These are phyloP conservation scores for Trichomonas vaginalis DNA, from an alignment of 208 protist genomes.

Conservation along the genomic window DNA sequence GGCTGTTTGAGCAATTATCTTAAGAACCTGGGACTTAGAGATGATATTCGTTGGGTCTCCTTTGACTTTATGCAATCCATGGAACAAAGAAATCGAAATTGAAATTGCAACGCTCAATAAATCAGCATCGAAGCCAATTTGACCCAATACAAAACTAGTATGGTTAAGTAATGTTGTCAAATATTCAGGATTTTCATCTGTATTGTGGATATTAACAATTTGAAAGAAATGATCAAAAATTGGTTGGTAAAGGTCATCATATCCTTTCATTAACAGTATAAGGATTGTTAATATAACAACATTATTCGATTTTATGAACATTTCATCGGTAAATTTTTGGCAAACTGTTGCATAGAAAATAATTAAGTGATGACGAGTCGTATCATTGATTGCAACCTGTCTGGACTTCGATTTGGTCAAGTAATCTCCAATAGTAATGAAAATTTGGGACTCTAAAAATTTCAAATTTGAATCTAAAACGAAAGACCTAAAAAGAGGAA, in stretches of 20 bases:
- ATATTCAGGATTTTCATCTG: neutral
- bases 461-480: neutral
- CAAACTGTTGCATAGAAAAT: neutral
- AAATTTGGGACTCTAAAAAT: neutral
- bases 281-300: neutral
- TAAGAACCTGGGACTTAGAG: neutral
- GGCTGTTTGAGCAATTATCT: neutral
- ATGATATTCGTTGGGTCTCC: neutral
- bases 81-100: neutral
- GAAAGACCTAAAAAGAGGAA: neutral
- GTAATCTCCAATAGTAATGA: neutral
- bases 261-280: neutral
- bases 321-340: neutral
- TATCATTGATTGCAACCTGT: neutral
- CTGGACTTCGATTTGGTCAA: neutral
- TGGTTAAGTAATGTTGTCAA: neutral
- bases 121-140: neutral
- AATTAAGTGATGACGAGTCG: neutral
- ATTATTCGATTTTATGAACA: neutral
- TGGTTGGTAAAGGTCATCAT: neutral
- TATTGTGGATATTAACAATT: neutral
- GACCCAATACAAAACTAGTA: neutral
- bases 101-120: neutral
- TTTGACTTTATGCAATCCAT: neutral
- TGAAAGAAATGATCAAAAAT: neutral